A percentile compares a stretch with the other conserved stretches of the same genome.
Conservation (phyloP, 306 rosid species). For the Clitoria ternatea region DNA sequence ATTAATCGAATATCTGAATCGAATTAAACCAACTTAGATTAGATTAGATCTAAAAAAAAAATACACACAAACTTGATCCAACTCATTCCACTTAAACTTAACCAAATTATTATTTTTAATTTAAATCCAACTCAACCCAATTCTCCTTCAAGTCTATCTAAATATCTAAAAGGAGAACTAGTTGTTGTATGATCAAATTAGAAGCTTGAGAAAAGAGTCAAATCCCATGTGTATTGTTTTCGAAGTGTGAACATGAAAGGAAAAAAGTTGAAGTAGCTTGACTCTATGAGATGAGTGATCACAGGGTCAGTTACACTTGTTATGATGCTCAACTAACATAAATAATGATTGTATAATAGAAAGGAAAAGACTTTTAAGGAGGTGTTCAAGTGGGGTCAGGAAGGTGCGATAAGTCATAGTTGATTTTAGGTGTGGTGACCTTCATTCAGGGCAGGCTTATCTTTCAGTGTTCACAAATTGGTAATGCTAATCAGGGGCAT, state of each 20-base stretch:
- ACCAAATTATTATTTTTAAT: no score
- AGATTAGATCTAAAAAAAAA: no score
- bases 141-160: neutral
- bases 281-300: neutral
- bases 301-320: neutral
- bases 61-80: no score
- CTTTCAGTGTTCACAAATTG: conserved; percentile 30
- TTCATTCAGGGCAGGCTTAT: conserved; percentile 31
- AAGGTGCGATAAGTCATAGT: conserved; percentile 29
- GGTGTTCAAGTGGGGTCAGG: conserved; percentile 22
- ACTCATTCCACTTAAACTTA: no score
- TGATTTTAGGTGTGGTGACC: conserved; percentile 30
- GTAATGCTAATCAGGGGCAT: conserved; percentile 19
- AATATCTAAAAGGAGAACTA: neutral
- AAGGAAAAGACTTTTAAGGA: neutral
- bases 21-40: no score
- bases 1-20: no score
- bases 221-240: neutral
- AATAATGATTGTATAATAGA: conserved; percentile 4
- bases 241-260: conserved; percentile 14
- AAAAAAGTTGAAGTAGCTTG: conserved; percentile 1
- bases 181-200: neutral
- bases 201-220: neutral
- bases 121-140: no score
- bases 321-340: conserved; percentile 18